A percentile compares a stretch with the other conserved stretches of the same genome.
These are phyloP conservation scores for Volutella citrinella DNA, from an alignment of 2,329 filamentous ascomycete species.

Conservation along the genomic window DNA sequence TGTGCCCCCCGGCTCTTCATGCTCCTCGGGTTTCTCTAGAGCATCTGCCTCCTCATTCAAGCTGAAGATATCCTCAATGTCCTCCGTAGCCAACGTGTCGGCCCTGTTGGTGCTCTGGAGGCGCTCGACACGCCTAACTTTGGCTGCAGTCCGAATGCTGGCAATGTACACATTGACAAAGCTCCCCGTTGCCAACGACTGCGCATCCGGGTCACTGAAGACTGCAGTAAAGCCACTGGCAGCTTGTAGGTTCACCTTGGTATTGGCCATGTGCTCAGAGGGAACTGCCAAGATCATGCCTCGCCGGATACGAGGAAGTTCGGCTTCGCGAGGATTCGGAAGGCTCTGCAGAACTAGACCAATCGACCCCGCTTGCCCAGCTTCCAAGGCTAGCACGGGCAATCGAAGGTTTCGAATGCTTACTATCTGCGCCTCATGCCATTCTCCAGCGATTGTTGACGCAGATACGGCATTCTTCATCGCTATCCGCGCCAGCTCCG, in stretches of 20 bases:
- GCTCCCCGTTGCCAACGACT: slow-evolving; percentile 62
- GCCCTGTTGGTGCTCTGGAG: no score
- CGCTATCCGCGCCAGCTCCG: slow-evolving; percentile 51
- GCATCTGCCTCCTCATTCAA: slow-evolving; percentile 48
- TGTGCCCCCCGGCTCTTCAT: slow-evolving; percentile 21
- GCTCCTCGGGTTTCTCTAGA: slow-evolving; percentile 16
- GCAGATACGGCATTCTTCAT: slow-evolving; percentile 51
- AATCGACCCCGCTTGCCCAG: slow-evolving; percentile 86
- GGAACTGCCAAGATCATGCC: slow-evolving; percentile 78
- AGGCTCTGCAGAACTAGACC: slow-evolving; percentile 63
- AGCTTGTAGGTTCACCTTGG: slow-evolving; percentile 57
- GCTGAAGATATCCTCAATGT: slow-evolving; percentile 55
- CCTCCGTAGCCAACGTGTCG: slow-evolving; percentile 31
- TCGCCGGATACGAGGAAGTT: slow-evolving; percentile 57
- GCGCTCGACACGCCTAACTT: slow-evolving; percentile 67
- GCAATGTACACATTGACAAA: slow-evolving; percentile 82
- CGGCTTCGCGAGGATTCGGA: slow-evolving; percentile 2
- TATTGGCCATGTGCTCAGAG: slow-evolving; percentile 55
- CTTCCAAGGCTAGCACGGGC: slow-evolving; percentile 70
- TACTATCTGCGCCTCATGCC: slow-evolving; percentile 76
- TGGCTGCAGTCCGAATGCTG: slow-evolving; percentile 79
- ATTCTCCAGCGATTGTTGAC: slow-evolving; percentile 60
- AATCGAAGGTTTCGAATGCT: slow-evolving; percentile 87
- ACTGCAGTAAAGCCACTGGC: slow-evolving; percentile 68
- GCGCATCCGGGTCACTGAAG: slow-evolving; percentile 64